phyloP scores from a whole-genome alignment of 2,329 filamentous ascomycete genomes.

The Phyllosticta paracitricarpa region DNA sequence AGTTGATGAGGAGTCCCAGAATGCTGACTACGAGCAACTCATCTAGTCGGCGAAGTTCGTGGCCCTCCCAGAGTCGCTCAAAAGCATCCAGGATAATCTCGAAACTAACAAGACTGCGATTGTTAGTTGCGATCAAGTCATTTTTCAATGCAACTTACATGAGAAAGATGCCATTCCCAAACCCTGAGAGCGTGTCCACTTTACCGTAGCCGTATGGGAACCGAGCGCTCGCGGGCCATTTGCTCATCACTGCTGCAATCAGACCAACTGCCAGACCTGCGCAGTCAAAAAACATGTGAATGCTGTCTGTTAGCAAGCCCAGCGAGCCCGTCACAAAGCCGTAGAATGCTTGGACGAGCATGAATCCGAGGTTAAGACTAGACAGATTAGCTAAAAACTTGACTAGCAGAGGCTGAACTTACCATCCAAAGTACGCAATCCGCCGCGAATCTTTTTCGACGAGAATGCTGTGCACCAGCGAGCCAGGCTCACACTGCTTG shows the following conservation, averaged over 20 bases:
- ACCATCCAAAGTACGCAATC: slow-evolving; percentile 97
- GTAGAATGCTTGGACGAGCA: slow-evolving; percentile 89
- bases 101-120: slow-evolving; percentile 71
- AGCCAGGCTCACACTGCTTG: slow-evolving; percentile 58
- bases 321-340: slow-evolving; percentile 88
- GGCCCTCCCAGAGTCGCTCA: slow-evolving; percentile 74
- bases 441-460: slow-evolving; percentile 85
- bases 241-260: slow-evolving; percentile 86
- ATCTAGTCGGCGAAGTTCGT: slow-evolving; percentile 70
- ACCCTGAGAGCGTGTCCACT: slow-evolving; percentile 90
- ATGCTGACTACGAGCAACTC: slow-evolving; percentile 86
- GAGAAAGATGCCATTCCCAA: slow-evolving; percentile 90
- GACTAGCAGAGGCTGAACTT: slow-evolving; percentile 24
- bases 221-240: slow-evolving; percentile 80
- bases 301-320: slow-evolving; percentile 90
- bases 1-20: slow-evolving; percentile 77
- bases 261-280: slow-evolving; percentile 83
- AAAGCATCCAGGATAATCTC: slow-evolving; percentile 95
- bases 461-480: slow-evolving; percentile 75
- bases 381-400: background rate
- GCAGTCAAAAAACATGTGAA: slow-evolving; percentile 99
- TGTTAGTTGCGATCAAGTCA: slow-evolving; percentile 11
- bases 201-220: slow-evolving; percentile 97
- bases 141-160: slow-evolving; percentile 47
- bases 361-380: slow-evolving; percentile 88